A percentile compares a stretch with the other conserved stretches of the same genome.
phyloP scores from a whole-genome alignment of 2,329 filamentous ascomycete species.

The Diaporthe sp. region DNA sequence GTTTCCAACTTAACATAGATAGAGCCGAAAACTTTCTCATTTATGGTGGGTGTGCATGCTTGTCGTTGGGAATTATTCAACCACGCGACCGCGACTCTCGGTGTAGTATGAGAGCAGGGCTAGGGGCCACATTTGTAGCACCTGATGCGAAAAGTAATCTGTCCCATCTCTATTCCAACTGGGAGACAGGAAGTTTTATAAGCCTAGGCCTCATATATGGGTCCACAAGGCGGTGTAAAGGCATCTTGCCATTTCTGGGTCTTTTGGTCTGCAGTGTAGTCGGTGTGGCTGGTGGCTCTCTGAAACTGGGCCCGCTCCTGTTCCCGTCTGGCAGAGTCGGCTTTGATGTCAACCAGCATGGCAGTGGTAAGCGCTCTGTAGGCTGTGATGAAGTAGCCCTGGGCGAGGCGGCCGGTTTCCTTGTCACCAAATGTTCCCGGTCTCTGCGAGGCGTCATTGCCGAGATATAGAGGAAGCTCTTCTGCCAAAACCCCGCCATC shows the following conservation, averaged over 20 bases:
- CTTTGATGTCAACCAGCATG: constrained; percentile 8
- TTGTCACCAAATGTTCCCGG: background rate
- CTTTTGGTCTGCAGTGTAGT: background rate
- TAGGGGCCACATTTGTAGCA: too few species aligned
- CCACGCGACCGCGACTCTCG: too few species aligned
- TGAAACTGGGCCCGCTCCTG: background rate
- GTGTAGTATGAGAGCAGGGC: too few species aligned
- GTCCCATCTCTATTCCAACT: background rate
- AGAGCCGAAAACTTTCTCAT: too few species aligned
- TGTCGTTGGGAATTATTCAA: too few species aligned
- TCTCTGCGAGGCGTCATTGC: background rate
- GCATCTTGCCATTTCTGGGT: background rate
- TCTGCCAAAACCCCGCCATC: background rate
- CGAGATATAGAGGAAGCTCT: constrained; percentile 1
- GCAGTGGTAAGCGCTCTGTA: background rate
- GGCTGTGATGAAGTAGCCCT: background rate
- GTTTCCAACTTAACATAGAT: too few species aligned
- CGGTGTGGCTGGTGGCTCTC: background rate
- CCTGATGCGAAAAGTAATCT: background rate
- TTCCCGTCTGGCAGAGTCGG: background rate
- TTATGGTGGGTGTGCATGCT: too few species aligned
- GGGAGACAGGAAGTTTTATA: too few species aligned
- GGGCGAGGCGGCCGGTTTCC: background rate
- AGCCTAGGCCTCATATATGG: background rate
- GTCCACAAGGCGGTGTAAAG: background rate